A percentile compares a stretch with the other conserved stretches of the same genome.
phyloP scores from a whole-genome alignment of 2,329 filamentous ascomycete species.

The Sporothrix brunneoviolacea region DNA sequence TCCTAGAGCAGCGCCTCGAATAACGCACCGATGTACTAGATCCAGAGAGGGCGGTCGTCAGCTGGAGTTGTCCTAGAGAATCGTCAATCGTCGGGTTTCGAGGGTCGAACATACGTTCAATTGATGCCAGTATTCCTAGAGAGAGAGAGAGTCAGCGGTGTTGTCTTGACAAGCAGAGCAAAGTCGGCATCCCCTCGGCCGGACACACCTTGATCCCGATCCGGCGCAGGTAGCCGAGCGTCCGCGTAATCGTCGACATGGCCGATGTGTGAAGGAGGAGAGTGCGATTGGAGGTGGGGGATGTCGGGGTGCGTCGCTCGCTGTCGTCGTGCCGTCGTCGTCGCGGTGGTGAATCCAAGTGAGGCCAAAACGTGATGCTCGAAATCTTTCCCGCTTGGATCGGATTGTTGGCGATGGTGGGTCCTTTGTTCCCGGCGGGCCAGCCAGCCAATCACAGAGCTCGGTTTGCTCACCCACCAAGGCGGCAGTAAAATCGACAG shows the following conservation, averaged over 20 bases:
- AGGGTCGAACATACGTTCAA: constrained; percentile 65
- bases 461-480: constrained; percentile 13
- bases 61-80: neutral
- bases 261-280: constrained; percentile 22
- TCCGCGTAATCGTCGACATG: constrained; percentile 91
- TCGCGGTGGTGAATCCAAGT: neutral
- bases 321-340: neutral
- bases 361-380: neutral
- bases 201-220: constrained; percentile 73
- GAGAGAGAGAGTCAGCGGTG: constrained; percentile 32
- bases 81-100: neutral
- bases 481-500: neutral
- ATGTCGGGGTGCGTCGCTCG: neutral
- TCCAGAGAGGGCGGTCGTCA: neutral
- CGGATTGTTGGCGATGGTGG: constrained; percentile 1
- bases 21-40: constrained; percentile 50
- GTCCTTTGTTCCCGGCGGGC: neutral
- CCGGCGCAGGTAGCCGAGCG: constrained; percentile 77
- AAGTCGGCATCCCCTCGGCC: neutral
- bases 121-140: constrained; percentile 83
- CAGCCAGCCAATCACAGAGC: constrained; percentile 16
- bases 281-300: constrained; percentile 7
- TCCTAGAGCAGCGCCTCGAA: too few relatives aligned
- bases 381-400: constrained; percentile 2
- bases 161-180: too few relatives aligned